Percentiles rank a stretch among this genome's conserved stretches.
Conservation (phyloP, 2,329 filamentous ascomycete species). For the Beauveria sp. region DNA sequence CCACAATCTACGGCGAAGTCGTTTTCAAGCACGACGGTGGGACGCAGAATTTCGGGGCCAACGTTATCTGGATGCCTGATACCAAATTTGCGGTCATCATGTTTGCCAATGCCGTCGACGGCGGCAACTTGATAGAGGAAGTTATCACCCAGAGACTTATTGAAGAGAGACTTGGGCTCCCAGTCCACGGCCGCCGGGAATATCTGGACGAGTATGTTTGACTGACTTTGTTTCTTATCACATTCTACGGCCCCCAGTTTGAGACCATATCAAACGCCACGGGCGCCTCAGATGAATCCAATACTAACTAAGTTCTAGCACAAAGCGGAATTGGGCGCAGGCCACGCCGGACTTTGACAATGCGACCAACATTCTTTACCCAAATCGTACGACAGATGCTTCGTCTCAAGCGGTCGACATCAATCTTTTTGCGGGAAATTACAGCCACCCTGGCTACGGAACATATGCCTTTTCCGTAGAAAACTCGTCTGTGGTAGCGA, state of each 20-base stretch:
- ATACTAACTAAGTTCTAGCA: neutral
- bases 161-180: constrained; percentile 14
- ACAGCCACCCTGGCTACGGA: constrained; percentile 32
- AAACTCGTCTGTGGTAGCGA: neutral
- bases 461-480: neutral
- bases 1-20: constrained; percentile 14
- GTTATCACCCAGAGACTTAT: constrained; percentile 14
- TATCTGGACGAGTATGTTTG: neutral
- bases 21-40: constrained; percentile 14
- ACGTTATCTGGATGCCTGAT: constrained; percentile 16
- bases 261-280: too few relatives aligned
- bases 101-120: constrained; percentile 30
- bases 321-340: neutral
- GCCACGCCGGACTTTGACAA: neutral
- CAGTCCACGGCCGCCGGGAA: constrained; percentile 13
- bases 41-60: constrained; percentile 12
- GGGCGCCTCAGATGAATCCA: neutral
- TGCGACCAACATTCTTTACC: neutral
- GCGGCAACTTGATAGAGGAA: constrained; percentile 22
- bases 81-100: constrained; percentile 14
- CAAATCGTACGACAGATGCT: neutral
- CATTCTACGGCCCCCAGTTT: too few relatives aligned
- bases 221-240: neutral
- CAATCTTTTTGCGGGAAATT: constrained; percentile 29
- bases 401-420: constrained; percentile 24